A percentile compares a stretch with the other conserved stretches of the same genome.
phyloP scores from a whole-genome alignment of 176 grass and related monocot species.

The Rhynchospora pubera region DNA sequence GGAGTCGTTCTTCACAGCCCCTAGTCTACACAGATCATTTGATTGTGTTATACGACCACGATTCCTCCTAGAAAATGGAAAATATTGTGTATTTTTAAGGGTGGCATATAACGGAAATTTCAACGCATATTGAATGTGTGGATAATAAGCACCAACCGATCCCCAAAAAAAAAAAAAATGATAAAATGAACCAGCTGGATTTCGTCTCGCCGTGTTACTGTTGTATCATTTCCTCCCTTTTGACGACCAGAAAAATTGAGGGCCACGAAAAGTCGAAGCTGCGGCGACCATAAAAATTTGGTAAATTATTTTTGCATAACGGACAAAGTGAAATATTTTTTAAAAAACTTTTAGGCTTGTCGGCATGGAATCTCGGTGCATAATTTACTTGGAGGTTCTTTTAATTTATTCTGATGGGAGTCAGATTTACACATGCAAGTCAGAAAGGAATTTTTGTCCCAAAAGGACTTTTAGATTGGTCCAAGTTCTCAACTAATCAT shows the following conservation, averaged over 20 bases:
- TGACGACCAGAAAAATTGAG: neutral
- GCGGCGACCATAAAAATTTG: neutral
- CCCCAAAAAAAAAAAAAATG: neutral
- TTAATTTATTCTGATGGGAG: neutral
- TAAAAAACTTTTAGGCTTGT: neutral
- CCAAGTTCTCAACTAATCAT: neutral
- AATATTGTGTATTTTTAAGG: neutral
- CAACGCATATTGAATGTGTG: too few relatives aligned
- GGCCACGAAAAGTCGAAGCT: neutral
- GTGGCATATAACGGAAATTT: too few relatives aligned
- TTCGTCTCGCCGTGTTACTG: neutral
- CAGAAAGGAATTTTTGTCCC: conserved; percentile 13
- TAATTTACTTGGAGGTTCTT: neutral
- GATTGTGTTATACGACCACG: neutral
- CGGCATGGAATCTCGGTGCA: neutral
- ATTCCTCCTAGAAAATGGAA: neutral
- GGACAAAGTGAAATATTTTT: neutral
- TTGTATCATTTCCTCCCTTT: neutral
- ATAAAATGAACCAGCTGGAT: neutral
- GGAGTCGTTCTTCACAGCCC: neutral
- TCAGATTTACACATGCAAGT: neutral
- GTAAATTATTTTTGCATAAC: neutral
- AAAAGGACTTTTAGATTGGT: neutral
- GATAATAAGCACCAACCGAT: neutral
- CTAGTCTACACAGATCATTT: neutral